Percentiles rank a stretch among this genome's conserved stretches.
Conservation (phyloP, 352 stramenopile species). For the Globisporangium cylindrosporum region DNA sequence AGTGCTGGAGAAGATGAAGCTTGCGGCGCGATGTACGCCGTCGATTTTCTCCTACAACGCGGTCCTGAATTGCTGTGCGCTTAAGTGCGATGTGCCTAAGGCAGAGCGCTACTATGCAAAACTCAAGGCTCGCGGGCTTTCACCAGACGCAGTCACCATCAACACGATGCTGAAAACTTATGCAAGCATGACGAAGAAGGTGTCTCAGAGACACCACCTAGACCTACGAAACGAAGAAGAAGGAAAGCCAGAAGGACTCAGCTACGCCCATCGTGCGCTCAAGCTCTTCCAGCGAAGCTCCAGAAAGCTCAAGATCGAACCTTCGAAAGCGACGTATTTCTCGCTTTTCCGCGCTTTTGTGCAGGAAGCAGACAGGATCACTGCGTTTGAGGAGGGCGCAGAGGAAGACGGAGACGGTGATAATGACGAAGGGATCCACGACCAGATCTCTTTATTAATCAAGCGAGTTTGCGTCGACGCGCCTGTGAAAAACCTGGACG, state of each 20-base stretch:
- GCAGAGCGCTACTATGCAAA: constrained; percentile 38
- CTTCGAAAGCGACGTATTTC: constrained; percentile 39
- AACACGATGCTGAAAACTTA: constrained; percentile 55
- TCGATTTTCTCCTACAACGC: constrained; percentile 35
- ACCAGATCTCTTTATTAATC: constrained; percentile 29
- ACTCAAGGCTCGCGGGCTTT: constrained; percentile 26
- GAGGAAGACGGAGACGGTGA: constrained; percentile 10
- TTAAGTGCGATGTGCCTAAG: constrained; percentile 24
- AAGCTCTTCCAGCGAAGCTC: constrained; percentile 18
- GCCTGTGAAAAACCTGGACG: constrained; percentile 29
- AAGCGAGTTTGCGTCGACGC: constrained; percentile 44
- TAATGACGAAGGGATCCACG: constrained; percentile 25
- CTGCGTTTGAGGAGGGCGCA: background rate
- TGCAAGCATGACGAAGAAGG: constrained; percentile 13
- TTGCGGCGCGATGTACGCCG: constrained; percentile 1
- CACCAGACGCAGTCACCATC: constrained; percentile 40
- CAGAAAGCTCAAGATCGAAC: constrained; percentile 17
- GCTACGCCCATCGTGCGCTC: constrained; percentile 29
- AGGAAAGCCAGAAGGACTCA: constrained; percentile 13
- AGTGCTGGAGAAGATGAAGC: constrained; percentile 38
- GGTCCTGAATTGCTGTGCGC: constrained; percentile 43
- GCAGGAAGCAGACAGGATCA: constrained; percentile 29
- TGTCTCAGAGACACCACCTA: background rate
- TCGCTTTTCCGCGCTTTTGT: constrained; percentile 54
- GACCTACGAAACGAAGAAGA: background rate